Base-by-base conservation (phyloP, 2,329 filamentous ascomycete genomes). In the Bipolaris victoriae region DNA sequence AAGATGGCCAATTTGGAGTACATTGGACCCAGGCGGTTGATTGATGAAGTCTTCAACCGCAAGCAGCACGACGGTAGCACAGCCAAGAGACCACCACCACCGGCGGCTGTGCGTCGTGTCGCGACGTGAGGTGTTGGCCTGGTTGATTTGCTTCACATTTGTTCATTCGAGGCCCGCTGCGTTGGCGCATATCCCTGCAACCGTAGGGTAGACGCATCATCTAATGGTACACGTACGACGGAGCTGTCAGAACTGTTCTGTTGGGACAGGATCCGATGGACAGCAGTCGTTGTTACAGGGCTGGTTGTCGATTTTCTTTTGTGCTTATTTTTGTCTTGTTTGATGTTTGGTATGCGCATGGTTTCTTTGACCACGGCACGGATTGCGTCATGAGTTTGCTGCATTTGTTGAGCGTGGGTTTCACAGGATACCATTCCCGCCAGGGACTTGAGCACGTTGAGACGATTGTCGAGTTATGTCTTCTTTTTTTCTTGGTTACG, bases 1-100 rank as follows among this genome's bases (percentile, higher is more conserved):
- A 83, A 82, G 44, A 78, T 83, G 71, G 55, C 55, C 26, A 83
- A 86, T 49, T 78, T 88, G 72, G 86, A 89, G 62, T 85, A 86
- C 58, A 80, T 89, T 63, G 83, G 83, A 22, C 85, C 87, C 13
- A 87, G 83, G 68, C 81, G 83, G 37, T 78, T 89, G 60, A 84
- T 89, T 63, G 83, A 86, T 72, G 85, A 87, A 61, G 82, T 89
- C 60, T 87, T 89, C 72, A 81, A 85, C 70, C 82, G 86, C 24
- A 69, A 65, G 46, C 65, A 56, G 26, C 63, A 65, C 33, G 58
- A 49, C 33, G 65, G 60, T 54, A 55, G 39, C 22, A 56, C 53
- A 47, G 63, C 67, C 35, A 70, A 59, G 52, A 73, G 66, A 59
- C 70, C 65, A 40, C 59, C 67, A 18, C 65, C 65, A 18, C 66